Evolutionary conservation across 2,329 filamentous ascomycete genomes (phyloP), one percentile per base, ranked within the genome.

Genomic region (Chaetothyriales sp.): DNA sequence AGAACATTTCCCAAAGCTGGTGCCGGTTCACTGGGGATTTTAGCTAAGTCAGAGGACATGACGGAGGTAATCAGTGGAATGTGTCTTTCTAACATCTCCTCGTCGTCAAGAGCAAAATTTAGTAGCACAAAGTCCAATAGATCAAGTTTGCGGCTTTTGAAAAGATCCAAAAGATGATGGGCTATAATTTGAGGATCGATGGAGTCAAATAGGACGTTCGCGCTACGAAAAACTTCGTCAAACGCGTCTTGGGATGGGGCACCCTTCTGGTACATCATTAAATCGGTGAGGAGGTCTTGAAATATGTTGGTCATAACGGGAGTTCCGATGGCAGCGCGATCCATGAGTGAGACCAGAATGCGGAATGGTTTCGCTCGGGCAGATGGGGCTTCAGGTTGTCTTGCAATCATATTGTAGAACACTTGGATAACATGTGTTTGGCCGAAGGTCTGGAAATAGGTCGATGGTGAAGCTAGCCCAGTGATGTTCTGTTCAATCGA

Each of bases 151-250:
- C 46, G 75, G 1, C 75, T 74, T 22, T 69, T 51, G 46, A 71
- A 65, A 18, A 72, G 70, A 29, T 71, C 68, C 54, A 92, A 71
- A 44, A 92, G 75, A 64, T 94, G 87, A 47, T 84, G 82, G 73
- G 94, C 98, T 46, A 98, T 95, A 18, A 97, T 73, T 6, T 86
- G 85, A 61, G 89, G 94, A 68, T 98, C 92, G 43, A 97, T 90
- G 4, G 90, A 90, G 64, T 98, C 92, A 60, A 98, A 98, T 69
- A 98, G 98, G 43, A 92, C 84, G 64, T 86, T 94, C 4, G 90
- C 92, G 64, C 90, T 97, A 59, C 87, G 82, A 59, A 97, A 76
- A 2, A 97, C 89, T 66, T 98, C 92, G 13, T 81, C 76, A 55
- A 92, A 88, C 53, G 90, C 81, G 5, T 77, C 69, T 62, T 83